phyloP scores from a whole-genome alignment of 2,329 filamentous ascomycete species.

The Ophiostoma sp. region DNA sequence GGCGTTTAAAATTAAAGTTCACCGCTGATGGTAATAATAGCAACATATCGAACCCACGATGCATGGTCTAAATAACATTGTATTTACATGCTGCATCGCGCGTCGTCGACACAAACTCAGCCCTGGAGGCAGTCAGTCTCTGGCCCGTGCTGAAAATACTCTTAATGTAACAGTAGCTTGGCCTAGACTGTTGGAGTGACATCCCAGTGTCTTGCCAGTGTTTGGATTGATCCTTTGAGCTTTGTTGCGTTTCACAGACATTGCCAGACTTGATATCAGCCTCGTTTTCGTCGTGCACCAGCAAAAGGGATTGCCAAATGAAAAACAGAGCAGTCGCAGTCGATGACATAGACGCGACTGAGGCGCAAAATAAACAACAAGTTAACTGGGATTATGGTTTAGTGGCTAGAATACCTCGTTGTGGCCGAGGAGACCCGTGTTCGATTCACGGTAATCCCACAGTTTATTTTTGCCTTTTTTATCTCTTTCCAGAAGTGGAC shows the following conservation, averaged over 20 bases:
- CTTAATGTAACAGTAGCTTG: background rate
- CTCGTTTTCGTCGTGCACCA: background rate
- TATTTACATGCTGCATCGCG: background rate
- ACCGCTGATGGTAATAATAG: background rate
- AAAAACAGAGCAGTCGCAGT: background rate
- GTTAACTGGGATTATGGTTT: constrained; percentile 24
- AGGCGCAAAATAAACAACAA: background rate
- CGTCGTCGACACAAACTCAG: background rate
- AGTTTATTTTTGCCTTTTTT: constrained; percentile 10
- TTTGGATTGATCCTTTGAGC: too few relatives aligned
- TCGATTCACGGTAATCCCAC: constrained; percentile 29
- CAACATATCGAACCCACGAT: background rate
- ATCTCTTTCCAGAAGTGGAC: background rate
- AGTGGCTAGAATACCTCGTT: constrained; percentile 29
- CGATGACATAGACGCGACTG: background rate
- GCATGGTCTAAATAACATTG: background rate
- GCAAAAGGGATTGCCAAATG: background rate
- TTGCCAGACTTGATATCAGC: background rate
- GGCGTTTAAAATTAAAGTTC: background rate
- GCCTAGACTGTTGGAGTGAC: background rate
- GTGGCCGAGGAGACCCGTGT: constrained; percentile 29
- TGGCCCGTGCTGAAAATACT: background rate
- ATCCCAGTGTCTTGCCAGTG: background rate
- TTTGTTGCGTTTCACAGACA: background rate
- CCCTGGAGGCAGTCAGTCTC: background rate